Base-by-base conservation (phyloP, 495 filamentous ascomycete species). In the Parathielavia appendiculata region DNA sequence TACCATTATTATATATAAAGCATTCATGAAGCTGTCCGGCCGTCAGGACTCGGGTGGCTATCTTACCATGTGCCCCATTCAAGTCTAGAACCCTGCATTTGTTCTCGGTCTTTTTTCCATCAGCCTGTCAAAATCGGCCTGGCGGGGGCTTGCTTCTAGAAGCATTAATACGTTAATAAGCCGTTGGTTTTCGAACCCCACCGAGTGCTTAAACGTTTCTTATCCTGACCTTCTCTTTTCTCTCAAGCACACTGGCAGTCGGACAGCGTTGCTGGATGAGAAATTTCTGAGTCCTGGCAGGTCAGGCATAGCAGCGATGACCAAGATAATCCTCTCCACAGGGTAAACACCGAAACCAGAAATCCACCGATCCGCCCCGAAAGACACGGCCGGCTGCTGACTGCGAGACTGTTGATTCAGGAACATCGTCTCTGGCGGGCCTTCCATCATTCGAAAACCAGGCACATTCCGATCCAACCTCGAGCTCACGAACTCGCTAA, bases 311-410 rank as follows among this genome's bases (percentile, higher is more conserved):
- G 44, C 57, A 54, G 56, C 62, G 19, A 89, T 86, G 76, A 84
- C 84, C 76, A 89, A 89, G 77, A 79, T 96, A 72, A 84, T 95
- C 45, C 84, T 96, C 56, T 95, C 90, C 36, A 95, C 91, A 47
- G 91, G 89, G 89, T 92, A 79, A 51, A 49, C 41, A 3, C 22
- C 36, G 26, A 30, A n/a, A 19, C 40, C 8, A 26, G n/a, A n/a
- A 34, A 26, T 26, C 51, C 30, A 26, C 23, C 40, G 39, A 55
- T 57, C 59, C 38, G 17, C 56, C 43, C 50, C 56, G 35, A 26
- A 3, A 30, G 26, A 2, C 12, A 9, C 9, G 38, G 19, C 16
- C 51, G 38, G 49, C 60, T 50, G 56, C 58, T 64, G 50, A 68
- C 68, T 49, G 54, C 54, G 61, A 62, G 63, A 47, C 63, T 61